Percentiles rank a stretch among this genome's conserved stretches.
phyloP scores from a whole-genome alignment of 2,329 filamentous ascomycete species.

The Alternaria burnsii region DNA sequence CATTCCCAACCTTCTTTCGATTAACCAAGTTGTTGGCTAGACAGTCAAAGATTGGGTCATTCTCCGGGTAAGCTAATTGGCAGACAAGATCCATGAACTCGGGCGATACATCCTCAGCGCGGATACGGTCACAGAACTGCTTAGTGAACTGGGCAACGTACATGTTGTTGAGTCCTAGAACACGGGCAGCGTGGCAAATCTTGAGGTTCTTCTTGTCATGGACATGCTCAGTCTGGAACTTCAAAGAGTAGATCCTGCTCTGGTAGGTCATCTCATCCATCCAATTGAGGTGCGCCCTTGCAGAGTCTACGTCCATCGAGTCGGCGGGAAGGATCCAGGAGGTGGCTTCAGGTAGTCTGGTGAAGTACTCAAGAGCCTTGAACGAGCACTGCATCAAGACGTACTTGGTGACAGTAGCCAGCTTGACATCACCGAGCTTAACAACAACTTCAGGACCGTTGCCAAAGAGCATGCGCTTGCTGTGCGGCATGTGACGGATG shows the following conservation, averaged over 20 bases:
- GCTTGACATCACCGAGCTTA: constrained; percentile 24
- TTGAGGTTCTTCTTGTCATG: constrained; percentile 33
- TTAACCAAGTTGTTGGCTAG: constrained; percentile 37
- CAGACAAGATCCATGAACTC: constrained; percentile 33
- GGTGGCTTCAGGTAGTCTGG: constrained; percentile 18
- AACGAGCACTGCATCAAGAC: constrained; percentile 40
- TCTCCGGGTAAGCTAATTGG: constrained; percentile 20
- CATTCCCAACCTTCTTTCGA: not conserved
- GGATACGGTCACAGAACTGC: constrained; percentile 39
- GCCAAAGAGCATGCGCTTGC: constrained; percentile 29
- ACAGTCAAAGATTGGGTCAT: constrained; percentile 42
- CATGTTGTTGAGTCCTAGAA: constrained; percentile 38
- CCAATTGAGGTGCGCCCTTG: constrained; percentile 31
- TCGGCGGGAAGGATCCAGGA: constrained; percentile 24
- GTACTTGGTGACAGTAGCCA: constrained; percentile 31
- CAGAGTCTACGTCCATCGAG: constrained; percentile 28
- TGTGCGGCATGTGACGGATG: constrained; percentile 34
- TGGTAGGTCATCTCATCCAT: constrained; percentile 36
- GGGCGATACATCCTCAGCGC: constrained; percentile 18
- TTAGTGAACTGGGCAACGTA: constrained; percentile 45
- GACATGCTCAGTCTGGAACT: constrained; percentile 21
- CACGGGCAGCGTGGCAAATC: constrained; percentile 35
- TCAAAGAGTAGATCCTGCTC: constrained; percentile 35
- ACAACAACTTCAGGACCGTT: constrained; percentile 33
- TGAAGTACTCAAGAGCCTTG: constrained; percentile 34